Percentiles rank a stretch among this genome's conserved stretches.
phyloP scores from a whole-genome alignment of 495 filamentous ascomycete species.

The Penicillium paradoxum region DNA sequence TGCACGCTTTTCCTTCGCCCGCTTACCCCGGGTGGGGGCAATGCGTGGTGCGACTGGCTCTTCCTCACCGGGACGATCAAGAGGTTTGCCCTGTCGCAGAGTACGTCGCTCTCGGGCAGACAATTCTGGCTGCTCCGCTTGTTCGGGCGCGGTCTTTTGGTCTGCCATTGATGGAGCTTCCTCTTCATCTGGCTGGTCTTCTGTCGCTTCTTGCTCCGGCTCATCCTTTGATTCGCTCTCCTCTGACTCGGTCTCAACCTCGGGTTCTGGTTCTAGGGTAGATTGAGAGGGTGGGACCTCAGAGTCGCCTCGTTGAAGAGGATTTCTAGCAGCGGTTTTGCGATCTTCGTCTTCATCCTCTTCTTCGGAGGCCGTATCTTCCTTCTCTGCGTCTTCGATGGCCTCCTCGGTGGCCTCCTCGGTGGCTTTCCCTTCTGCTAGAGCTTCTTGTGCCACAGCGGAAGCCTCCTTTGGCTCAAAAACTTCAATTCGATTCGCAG shows the following conservation, averaged over 20 bases:
- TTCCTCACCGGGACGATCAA: slow-evolving; percentile 16
- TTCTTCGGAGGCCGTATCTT: slow-evolving; percentile 23
- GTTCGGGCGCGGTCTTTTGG: slow-evolving; percentile 17
- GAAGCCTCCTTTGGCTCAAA: neutral
- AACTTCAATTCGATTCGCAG: slow-evolving; percentile 4
- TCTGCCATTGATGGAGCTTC: slow-evolving; percentile 12
- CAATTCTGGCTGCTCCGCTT: slow-evolving; percentile 36
- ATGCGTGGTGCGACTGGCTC: slow-evolving; percentile 17
- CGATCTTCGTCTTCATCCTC: slow-evolving; percentile 25
- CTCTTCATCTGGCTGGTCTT: slow-evolving; percentile 7
- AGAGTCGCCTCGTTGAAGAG: slow-evolving; percentile 28
- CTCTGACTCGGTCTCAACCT: slow-evolving; percentile 25
- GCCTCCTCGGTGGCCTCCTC: neutral
- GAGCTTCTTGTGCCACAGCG: neutral
- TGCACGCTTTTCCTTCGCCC: slow-evolving; percentile 78
- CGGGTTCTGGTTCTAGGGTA: slow-evolving; percentile 27
- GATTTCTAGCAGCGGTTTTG: slow-evolving; percentile 20
- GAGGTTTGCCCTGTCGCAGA: slow-evolving; percentile 41
- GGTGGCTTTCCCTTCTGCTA: neutral
- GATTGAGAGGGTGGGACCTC: slow-evolving; percentile 21
- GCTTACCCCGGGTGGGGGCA: slow-evolving; percentile 68
- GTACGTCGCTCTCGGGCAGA: slow-evolving; percentile 48
- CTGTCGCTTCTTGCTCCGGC: slow-evolving; percentile 14
- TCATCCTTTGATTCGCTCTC: slow-evolving; percentile 22
- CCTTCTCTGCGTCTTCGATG: slow-evolving; percentile 9